A percentile compares a stretch with the other conserved stretches of the same genome.
These are phyloP conservation scores for Moringa oleifera DNA, from an alignment of 345 rosid genomes.

Conservation along the genomic window DNA sequence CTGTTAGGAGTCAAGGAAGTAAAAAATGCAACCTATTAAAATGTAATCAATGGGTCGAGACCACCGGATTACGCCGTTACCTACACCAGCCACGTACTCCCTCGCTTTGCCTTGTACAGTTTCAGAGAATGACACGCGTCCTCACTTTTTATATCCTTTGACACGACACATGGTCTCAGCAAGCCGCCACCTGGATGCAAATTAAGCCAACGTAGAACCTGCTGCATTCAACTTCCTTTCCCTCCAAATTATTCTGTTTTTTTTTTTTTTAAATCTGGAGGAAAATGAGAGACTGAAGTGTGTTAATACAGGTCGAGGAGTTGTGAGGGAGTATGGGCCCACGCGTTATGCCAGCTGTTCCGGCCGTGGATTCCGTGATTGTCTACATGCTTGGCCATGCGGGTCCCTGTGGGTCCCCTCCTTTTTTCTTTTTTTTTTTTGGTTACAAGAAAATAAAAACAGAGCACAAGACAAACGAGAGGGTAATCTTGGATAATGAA, in stretches of 20 bases:
- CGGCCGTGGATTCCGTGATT: constrained; percentile 17
- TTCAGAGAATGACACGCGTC: neutral
- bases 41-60: no score
- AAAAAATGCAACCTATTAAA: no score
- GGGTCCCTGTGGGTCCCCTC: neutral
- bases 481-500: no score
- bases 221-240: neutral
- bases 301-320: no score
- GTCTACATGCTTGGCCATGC: neutral
- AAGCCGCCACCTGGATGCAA: neutral
- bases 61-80: no score
- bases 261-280: no score
- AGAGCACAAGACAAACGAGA: no score
- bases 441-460: no score
- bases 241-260: neutral
- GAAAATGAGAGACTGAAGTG: no score
- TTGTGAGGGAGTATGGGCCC: constrained; percentile 1
- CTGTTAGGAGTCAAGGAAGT: neutral
- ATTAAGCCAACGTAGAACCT: neutral
- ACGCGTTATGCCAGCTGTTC: constrained; percentile 37
- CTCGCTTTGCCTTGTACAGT: no score
- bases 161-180: neutral
- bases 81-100: no score
- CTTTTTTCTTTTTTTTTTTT: no score
- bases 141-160: neutral